These are phyloP conservation scores for Castanea sativa DNA, from an alignment of 306 rosid genomes.

Conservation along the genomic window DNA sequence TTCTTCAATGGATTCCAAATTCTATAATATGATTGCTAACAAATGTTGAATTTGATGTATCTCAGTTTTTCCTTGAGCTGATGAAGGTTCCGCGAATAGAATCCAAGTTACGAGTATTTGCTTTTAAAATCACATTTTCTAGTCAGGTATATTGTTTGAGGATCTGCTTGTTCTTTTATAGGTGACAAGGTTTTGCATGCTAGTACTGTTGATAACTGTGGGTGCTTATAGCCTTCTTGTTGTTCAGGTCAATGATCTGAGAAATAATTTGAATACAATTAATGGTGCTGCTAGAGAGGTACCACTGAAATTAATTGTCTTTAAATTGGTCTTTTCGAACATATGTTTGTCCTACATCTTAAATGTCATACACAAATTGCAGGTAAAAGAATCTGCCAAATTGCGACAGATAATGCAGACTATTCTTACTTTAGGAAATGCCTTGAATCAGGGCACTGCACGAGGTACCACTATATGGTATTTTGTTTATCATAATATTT, in stretches of 20 bases:
- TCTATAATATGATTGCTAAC: constrained; percentile 23
- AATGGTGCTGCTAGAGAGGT: constrained; percentile 91
- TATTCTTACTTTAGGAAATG: constrained; percentile 94
- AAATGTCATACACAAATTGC: constrained; percentile 29
- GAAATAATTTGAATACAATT: constrained; percentile 66
- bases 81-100: constrained; percentile 98
- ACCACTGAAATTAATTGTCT: constrained; percentile 23
- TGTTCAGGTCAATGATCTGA: constrained; percentile 76
- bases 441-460: constrained; percentile 95
- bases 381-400: constrained; percentile 92
- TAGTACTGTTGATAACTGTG: constrained; percentile 17
- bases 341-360: constrained; percentile 13
- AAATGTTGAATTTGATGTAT: constrained; percentile 9
- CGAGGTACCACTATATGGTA: constrained; percentile 56
- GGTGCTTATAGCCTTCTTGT: constrained; percentile 25
- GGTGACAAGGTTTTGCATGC: constrained; percentile 16
- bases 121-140: constrained; percentile 86
- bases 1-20: constrained; percentile 16
- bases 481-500: background rate
- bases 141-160: constrained; percentile 61
- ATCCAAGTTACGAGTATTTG: constrained; percentile 92
- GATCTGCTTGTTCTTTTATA: constrained; percentile 1
- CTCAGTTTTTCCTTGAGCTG: constrained; percentile 87
- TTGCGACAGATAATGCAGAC: constrained; percentile 99
- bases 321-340: constrained; percentile 16